Evolutionary conservation across 371 early-diverging fungal species (phyloP).

Genomic region (Circinella minor): DNA sequence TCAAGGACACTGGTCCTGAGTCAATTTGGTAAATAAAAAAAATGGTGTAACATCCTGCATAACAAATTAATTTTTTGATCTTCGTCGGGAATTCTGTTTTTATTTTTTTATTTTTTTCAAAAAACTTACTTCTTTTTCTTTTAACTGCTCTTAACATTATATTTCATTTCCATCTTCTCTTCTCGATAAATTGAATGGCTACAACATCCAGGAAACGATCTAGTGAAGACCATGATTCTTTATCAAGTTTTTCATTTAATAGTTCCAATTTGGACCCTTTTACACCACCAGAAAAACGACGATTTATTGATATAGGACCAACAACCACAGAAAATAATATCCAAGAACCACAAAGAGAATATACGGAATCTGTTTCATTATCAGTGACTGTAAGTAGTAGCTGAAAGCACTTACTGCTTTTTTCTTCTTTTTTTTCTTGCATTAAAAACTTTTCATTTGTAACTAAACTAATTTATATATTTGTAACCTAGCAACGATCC

Average conservation of each 20-base stretch:
- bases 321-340: neutral
- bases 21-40: too few species aligned
- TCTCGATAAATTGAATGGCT: slow-evolving; percentile 62
- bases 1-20: too few species aligned
- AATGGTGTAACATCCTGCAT: too few species aligned
- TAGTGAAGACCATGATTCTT: neutral
- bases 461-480: neutral
- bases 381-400: too few species aligned
- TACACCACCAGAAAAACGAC: neutral
- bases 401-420: too few species aligned
- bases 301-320: neutral
- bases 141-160: neutral
- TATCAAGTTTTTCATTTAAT: neutral
- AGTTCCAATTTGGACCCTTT: neutral
- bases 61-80: too few species aligned
- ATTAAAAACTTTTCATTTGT: neutral
- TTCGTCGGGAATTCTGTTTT: too few species aligned
- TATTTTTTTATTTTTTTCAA: too few species aligned
- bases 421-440: too few species aligned
- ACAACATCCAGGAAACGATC: slow-evolving; percentile 36
- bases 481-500: too few species aligned
- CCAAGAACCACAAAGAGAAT: neutral
- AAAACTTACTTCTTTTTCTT: too few species aligned
- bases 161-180: slow-evolving; percentile 52
- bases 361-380: too few species aligned